Evolutionary conservation across 805 yeast genomes (phyloP).

Genomic region (Candida mattraensis): DNA sequence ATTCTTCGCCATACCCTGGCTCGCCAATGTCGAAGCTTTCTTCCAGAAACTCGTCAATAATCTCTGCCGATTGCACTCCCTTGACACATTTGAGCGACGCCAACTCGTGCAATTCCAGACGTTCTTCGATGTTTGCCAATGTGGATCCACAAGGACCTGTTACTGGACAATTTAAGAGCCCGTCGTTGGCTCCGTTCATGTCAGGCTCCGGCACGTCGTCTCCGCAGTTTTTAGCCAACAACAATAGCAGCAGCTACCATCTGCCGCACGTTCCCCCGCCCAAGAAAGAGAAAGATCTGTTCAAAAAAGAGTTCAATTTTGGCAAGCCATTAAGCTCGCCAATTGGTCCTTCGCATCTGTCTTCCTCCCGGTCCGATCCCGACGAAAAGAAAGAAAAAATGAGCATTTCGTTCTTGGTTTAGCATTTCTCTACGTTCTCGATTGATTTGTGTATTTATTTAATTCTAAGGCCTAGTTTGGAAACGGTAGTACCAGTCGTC

Average conservation of each 20-base stretch:
- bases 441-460: neutral
- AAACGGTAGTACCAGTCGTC: conserved; percentile 78
- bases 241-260: conserved; percentile 13
- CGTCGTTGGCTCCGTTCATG: conserved; percentile 25
- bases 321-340: conserved; percentile 9
- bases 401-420: conserved; percentile 28
- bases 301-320: conserved; percentile 31
- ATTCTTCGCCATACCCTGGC: conserved; percentile 25
- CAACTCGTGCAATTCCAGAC: conserved; percentile 24
- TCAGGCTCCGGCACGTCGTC: conserved; percentile 28
- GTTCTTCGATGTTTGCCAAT: conserved; percentile 28
- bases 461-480: too few relatives aligned
- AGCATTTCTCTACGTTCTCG: conserved; percentile 4
- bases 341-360: conserved; percentile 5
- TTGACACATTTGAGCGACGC: conserved; percentile 25
- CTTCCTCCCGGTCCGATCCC: conserved; percentile 5
- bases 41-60: conserved; percentile 33
- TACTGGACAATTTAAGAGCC: conserved; percentile 19
- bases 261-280: conserved; percentile 7
- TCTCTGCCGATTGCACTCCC: conserved; percentile 33
- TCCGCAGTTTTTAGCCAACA: conserved; percentile 19
- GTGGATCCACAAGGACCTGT: conserved; percentile 7
- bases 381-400: conserved; percentile 20
- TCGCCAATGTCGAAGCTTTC: conserved; percentile 34
- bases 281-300: conserved; percentile 19